These are phyloP conservation scores for Phaeosphaeria sp. DNA, from an alignment of 2,329 filamentous ascomycete genomes.

Conservation along the genomic window DNA sequence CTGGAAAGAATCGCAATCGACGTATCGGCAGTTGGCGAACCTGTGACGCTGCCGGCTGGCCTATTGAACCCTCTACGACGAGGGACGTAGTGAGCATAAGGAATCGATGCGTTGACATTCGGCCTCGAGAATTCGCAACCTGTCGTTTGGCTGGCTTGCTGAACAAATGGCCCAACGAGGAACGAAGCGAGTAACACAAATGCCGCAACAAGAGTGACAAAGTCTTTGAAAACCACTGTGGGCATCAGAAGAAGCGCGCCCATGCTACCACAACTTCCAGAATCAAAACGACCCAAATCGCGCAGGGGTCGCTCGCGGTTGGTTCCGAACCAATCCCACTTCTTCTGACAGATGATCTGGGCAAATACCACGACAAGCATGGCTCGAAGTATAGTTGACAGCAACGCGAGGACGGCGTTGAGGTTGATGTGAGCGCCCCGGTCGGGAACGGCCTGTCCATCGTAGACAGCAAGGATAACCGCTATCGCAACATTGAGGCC, in stretches of 20 bases:
- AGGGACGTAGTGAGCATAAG: not conserved
- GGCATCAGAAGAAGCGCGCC: not conserved
- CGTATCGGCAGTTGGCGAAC: not conserved
- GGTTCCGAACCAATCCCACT: not conserved
- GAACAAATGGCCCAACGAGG: not conserved
- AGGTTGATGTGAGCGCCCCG: not conserved
- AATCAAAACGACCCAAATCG: not conserved
- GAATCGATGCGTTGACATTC: not conserved
- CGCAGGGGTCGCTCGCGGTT: not conserved
- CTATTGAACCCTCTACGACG: not conserved
- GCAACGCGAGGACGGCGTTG: constrained; percentile 2
- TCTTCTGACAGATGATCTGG: not conserved
- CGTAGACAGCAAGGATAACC: not conserved
- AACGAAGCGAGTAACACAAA: not conserved
- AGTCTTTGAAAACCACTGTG: not conserved
- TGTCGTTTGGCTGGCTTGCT: not conserved
- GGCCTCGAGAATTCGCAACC: not conserved
- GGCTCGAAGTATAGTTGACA: not conserved
- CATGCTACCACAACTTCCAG: not conserved
- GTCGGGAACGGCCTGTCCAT: constrained; percentile 3
- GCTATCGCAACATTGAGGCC: not conserved
- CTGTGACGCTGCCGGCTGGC: not conserved
- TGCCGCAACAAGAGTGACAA: not conserved
- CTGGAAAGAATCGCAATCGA: not conserved
- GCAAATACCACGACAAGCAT: not conserved